Base-by-base conservation (phyloP, 768 basidiomycete genomes). In the Glaciozyma martinii region DNA sequence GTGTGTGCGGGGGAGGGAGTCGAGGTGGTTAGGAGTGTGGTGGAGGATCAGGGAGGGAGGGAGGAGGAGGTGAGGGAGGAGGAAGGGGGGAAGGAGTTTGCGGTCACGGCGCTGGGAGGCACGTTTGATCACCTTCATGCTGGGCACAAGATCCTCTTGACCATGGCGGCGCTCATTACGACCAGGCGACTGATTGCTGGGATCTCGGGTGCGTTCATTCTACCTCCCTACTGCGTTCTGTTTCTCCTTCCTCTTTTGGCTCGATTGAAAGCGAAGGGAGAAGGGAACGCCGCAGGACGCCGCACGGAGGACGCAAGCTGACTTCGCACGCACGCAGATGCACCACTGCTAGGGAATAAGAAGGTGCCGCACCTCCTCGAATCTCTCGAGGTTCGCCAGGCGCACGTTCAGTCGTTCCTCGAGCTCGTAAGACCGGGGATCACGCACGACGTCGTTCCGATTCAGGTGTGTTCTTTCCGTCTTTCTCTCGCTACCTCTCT, bases 81-180 rank as follows among this genome's bases (percentile, higher is more conserved):
- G 54, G 47, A 37, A 8, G 21, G 42, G 1, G 42, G 25, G 56
- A 5, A n/a, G 40, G 27, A 62, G 42, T 69, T 56, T 37, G 42
- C 32, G 1, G 88, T 90, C 59, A 83, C 86, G n/a, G 87, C 85
- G 0, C 80, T 97, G 12, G 94, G 95, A 9, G 95, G 95, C 0
- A 98, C 95, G 0, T 98, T 98, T 76, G 95, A 99, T 77, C 95
- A 98, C 76, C 83, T 99, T 21, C 95, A 99, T 74, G 84, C 91
- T 5, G 95, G 94, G 0, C 95, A 99, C 79, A 95, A 95, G 78
- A 93, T 99, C 65, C 83, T 99, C 33, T 82, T 99, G 16, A 89
- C 90, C 73, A 90, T 95, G 85, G 87, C 84, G 18, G 85, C 89
- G 1, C 91, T 87, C 82, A 85, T 98, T 62, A 81, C 92, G 0